Evolutionary conservation across 768 basidiomycete species (phyloP).

Genomic region (Astraeus odoratus): DNA sequence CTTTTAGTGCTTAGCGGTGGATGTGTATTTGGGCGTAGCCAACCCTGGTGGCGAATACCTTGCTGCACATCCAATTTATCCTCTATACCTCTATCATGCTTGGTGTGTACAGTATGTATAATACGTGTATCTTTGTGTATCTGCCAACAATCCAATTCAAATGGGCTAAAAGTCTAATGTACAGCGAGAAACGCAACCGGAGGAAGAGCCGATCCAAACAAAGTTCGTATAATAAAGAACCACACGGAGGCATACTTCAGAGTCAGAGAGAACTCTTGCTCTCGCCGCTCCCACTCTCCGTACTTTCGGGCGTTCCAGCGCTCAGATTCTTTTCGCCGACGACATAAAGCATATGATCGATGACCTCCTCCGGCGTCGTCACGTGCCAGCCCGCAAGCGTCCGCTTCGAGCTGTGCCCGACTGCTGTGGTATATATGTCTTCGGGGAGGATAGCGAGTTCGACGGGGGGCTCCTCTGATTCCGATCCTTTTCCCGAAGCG

Average conservation of each 20-base stretch:
- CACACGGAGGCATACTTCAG: too few relatives aligned
- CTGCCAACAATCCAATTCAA: too few relatives aligned
- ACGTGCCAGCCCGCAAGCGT: constrained; percentile 93
- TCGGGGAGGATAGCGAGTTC: constrained; percentile 61
- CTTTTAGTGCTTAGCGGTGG: too few relatives aligned
- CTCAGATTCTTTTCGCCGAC: constrained; percentile 31
- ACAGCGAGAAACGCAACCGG: constrained; percentile 87
- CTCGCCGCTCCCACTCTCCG: too few relatives aligned
- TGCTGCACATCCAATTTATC: too few relatives aligned
- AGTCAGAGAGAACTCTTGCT: neutral
- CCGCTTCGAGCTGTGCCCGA: constrained; percentile 81
- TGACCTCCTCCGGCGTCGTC: constrained; percentile 79
- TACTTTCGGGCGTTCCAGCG: neutral
- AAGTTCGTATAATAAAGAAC: too few relatives aligned
- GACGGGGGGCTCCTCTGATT: constrained; percentile 34
- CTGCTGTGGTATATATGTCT: constrained; percentile 83
- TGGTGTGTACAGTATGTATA: too few relatives aligned
- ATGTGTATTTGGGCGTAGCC: too few relatives aligned
- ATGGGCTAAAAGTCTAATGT: too few relatives aligned
- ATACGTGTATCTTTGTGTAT: too few relatives aligned
- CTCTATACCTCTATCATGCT: too few relatives aligned
- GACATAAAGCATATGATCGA: constrained; percentile 69
- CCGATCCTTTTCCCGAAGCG: constrained; percentile 12
- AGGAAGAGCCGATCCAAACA: constrained; percentile 80
- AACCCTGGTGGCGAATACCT: too few relatives aligned